A percentile compares a stretch with the other conserved stretches of the same genome.
phyloP scores from a whole-genome alignment of 2,329 filamentous ascomycete genomes.

The Coleophoma cylindrospora region DNA sequence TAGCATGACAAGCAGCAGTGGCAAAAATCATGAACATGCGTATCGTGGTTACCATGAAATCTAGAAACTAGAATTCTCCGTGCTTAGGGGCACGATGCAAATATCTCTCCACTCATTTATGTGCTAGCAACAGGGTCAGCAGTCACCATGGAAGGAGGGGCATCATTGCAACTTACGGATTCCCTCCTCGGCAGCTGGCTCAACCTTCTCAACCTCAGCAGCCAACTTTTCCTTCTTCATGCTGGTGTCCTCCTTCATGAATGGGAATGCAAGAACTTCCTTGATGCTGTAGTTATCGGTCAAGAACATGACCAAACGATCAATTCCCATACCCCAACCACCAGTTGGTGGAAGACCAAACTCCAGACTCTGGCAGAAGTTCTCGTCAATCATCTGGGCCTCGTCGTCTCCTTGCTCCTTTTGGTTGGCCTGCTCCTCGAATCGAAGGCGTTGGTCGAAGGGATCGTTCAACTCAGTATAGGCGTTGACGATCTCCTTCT shows the following conservation, averaged over 20 bases:
- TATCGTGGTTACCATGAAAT: too few species aligned
- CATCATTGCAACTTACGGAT: conserved; percentile 29
- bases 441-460: conserved; percentile 85
- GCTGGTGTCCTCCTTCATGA: conserved; percentile 83
- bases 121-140: conserved; percentile 3
- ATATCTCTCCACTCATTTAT: conserved; percentile 1
- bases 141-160: background rate
- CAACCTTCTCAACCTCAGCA: conserved; percentile 57
- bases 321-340: conserved; percentile 95
- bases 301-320: conserved; percentile 91
- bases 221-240: conserved; percentile 43
- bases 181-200: conserved; percentile 55
- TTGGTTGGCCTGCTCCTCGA: conserved; percentile 92
- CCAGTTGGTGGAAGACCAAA: conserved; percentile 90
- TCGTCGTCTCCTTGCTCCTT: conserved; percentile 97
- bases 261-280: conserved; percentile 93
- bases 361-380: conserved; percentile 85
- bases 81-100: too few species aligned
- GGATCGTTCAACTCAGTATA: conserved; percentile 97
- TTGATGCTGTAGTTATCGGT: conserved; percentile 95
- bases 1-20: too few species aligned
- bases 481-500: conserved; percentile 95
- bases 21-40: too few species aligned
- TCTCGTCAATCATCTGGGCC: conserved; percentile 93
- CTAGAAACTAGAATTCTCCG: too few species aligned